Evolutionary conservation across 805 yeast genomes (phyloP).

Genomic region (Candida railenensis): DNA sequence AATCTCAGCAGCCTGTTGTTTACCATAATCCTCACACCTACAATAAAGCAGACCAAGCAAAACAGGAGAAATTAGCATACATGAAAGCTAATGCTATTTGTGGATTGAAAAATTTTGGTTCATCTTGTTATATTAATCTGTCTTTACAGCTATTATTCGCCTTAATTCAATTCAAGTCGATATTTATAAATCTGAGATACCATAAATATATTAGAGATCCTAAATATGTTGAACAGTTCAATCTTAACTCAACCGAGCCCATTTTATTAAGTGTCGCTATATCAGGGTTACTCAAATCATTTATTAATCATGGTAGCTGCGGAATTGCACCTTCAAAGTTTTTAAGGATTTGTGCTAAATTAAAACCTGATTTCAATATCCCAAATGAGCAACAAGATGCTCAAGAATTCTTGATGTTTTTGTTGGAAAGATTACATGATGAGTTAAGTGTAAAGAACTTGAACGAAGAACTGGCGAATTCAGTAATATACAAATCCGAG

Average conservation of each 20-base stretch:
- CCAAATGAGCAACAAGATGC: slow-evolving; percentile 82
- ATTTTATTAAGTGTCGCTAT: slow-evolving; percentile 48
- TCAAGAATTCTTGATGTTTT: slow-evolving; percentile 67
- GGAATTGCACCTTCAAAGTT: slow-evolving; percentile 67
- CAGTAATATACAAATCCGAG: slow-evolving; percentile 11
- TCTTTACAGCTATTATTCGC: slow-evolving; percentile 71
- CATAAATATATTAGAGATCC: slow-evolving; percentile 41
- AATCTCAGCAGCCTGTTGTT: neutral
- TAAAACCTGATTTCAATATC: slow-evolving; percentile 67
- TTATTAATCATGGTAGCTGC: slow-evolving; percentile 57
- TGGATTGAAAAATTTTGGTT: slow-evolving; percentile 66
- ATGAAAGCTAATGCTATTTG: slow-evolving; percentile 50
- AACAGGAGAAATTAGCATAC: slow-evolving; percentile 4
- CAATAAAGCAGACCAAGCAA: neutral
- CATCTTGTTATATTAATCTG: slow-evolving; percentile 75
- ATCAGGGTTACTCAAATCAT: slow-evolving; percentile 53
- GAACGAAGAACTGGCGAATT: slow-evolving; percentile 8
- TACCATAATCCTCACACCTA: neutral
- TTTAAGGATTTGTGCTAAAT: slow-evolving; percentile 45
- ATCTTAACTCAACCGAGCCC: slow-evolving; percentile 19
- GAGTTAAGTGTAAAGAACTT: slow-evolving; percentile 42
- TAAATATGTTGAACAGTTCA: slow-evolving; percentile 22
- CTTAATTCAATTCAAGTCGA: slow-evolving; percentile 43
- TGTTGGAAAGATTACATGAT: slow-evolving; percentile 67
- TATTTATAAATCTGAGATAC: slow-evolving; percentile 48